These are phyloP conservation scores for Alternaria ethzedia DNA, from an alignment of 2,329 filamentous ascomycete species.

Conservation along the genomic window DNA sequence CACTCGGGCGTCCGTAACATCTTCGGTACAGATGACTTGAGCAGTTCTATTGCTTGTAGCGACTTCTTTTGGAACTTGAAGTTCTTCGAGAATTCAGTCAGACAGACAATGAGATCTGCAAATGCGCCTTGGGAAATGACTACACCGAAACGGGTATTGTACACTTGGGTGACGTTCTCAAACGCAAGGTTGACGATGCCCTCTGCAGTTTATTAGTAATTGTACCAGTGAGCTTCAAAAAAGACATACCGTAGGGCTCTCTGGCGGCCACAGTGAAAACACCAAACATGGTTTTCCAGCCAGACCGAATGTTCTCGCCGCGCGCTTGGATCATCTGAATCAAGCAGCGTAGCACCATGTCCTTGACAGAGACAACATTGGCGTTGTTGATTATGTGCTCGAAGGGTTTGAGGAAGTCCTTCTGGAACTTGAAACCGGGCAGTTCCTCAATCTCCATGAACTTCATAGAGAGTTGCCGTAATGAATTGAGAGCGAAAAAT, in stretches of 20 bases:
- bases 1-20: conserved; percentile 98
- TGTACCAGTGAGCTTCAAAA: background rate
- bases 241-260: conserved; percentile 74
- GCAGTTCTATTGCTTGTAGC: conserved; percentile 88
- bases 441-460: conserved; percentile 99
- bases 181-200: conserved; percentile 96
- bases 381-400: conserved; percentile 97
- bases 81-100: conserved; percentile 99
- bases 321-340: conserved; percentile 99
- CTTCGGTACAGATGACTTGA: conserved; percentile 91
- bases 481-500: conserved; percentile 94
- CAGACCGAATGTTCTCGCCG: conserved; percentile 95
- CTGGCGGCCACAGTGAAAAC: conserved; percentile 95
- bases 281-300: conserved; percentile 99
- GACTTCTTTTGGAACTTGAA: conserved; percentile 99
- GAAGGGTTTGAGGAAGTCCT: conserved; percentile 98
- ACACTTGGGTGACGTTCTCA: conserved; percentile 94
- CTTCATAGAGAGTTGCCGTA: conserved; percentile 95
- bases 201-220: conserved; percentile 60
- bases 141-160: conserved; percentile 92
- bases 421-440: conserved; percentile 99
- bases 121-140: conserved; percentile 97
- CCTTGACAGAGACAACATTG: conserved; percentile 88
- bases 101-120: conserved; percentile 91
- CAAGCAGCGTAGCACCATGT: conserved; percentile 93